A percentile compares a stretch with the other conserved stretches of the same genome.
These are phyloP conservation scores for Lepidium africanum DNA, from an alignment of 345 rosid species.

Conservation along the genomic window DNA sequence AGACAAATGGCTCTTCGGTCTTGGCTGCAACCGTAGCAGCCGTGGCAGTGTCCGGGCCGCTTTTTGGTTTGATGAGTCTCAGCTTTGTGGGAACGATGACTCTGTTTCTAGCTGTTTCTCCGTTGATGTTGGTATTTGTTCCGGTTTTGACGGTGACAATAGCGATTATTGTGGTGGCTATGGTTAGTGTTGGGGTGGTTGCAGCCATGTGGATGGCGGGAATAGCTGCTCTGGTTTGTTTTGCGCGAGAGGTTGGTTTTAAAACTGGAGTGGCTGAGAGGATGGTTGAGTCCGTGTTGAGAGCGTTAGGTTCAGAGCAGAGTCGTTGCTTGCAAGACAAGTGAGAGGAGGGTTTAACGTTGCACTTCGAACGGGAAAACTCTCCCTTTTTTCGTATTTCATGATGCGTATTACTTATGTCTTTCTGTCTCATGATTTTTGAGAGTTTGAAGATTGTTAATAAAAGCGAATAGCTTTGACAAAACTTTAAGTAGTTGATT, in stretches of 20 bases:
- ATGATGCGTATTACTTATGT: neutral
- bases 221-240: conserved; percentile 26
- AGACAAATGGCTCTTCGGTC: neutral
- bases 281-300: conserved; percentile 11
- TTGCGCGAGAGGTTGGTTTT: conserved; percentile 14
- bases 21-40: conserved; percentile 24
- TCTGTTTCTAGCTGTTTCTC: conserved; percentile 32
- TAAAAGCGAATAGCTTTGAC: neutral
- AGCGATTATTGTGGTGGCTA: conserved; percentile 20
- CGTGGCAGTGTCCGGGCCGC: conserved; percentile 28
- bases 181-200: conserved; percentile 31
- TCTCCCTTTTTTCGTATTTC: neutral
- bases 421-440: neutral
- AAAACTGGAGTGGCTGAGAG: conserved; percentile 13
- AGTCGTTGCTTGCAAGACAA: conserved; percentile 4
- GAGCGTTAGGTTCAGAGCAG: conserved; percentile 5
- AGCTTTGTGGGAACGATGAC: conserved; percentile 29
- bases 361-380: neutral
- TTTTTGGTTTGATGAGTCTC: conserved; percentile 32
- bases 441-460: neutral
- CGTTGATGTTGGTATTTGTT: conserved; percentile 32
- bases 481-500: neutral
- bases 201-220: conserved; percentile 32
- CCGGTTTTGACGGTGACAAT: conserved; percentile 28
- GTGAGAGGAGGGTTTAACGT: neutral